Conservation (phyloP, 2,329 filamentous ascomycete genomes). For the Diplodia corticola region DNA sequence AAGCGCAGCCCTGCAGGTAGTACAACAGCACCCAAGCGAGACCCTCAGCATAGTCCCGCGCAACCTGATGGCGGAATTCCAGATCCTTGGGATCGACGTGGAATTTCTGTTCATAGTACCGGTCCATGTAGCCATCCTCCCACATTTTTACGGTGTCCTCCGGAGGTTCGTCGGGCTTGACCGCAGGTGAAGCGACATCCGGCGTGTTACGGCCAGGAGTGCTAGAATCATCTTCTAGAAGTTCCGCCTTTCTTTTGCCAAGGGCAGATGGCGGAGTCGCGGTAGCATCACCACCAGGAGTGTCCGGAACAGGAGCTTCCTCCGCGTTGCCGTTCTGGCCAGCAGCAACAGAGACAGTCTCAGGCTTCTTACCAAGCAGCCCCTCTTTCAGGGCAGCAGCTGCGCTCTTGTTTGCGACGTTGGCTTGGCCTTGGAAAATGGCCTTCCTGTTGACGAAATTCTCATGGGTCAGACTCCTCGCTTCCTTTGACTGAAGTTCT, state of each 20-base stretch:
- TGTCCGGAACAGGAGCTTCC: slow-evolving; percentile 23
- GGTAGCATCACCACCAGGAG: slow-evolving; percentile 34
- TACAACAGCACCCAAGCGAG: slow-evolving; percentile 94
- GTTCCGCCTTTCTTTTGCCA: slow-evolving; percentile 76
- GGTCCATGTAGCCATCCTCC: slow-evolving; percentile 92
- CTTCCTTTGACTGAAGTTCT: slow-evolving; percentile 40
- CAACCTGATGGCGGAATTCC: slow-evolving; percentile 86
- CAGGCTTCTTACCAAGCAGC: slow-evolving; percentile 55
- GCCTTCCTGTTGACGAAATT: slow-evolving; percentile 77
- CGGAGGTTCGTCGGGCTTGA: slow-evolving; percentile 62
- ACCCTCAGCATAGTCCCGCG: slow-evolving; percentile 88
- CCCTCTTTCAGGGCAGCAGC: slow-evolving; percentile 81
- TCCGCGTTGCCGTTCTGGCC: slow-evolving; percentile 29
- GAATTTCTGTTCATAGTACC: slow-evolving; percentile 98
- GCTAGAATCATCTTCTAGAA: slow-evolving; percentile 62
- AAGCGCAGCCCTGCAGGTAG: slow-evolving; percentile 97
- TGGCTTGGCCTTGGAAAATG: slow-evolving; percentile 58
- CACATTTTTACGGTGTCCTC: slow-evolving; percentile 85
- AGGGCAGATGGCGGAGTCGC: slow-evolving; percentile 52
- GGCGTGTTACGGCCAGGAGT: slow-evolving; percentile 63
- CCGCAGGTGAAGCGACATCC: slow-evolving; percentile 47
- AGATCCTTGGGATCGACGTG: slow-evolving; percentile 76
- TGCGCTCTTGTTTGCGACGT: slow-evolving; percentile 88
- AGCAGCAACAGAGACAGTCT: slow-evolving; percentile 5
- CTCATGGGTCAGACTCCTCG: slow-evolving; percentile 71